A percentile compares a stretch with the other conserved stretches of the same genome.
Conservation (phyloP, 1,139 yeast genomes). For the Arxiozyma telluris region DNA sequence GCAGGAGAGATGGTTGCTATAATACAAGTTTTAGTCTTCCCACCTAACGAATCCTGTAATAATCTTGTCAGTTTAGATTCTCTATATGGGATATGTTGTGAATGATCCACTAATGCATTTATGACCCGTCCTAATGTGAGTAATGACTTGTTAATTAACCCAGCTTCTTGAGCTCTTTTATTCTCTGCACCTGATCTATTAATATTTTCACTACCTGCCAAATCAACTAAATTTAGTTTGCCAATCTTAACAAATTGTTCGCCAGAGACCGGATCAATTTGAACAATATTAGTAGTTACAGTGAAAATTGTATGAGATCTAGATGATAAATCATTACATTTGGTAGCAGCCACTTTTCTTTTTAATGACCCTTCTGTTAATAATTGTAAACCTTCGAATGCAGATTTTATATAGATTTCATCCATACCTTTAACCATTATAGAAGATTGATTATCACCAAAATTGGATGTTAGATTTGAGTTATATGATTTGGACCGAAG, state of each 20-base stretch:
- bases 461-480: neutral
- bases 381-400: constrained; percentile 36
- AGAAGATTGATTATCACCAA: constrained; percentile 15
- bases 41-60: constrained; percentile 77
- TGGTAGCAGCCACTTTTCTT: constrained; percentile 60
- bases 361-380: constrained; percentile 44
- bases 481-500: neutral
- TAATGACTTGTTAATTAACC: constrained; percentile 75
- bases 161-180: constrained; percentile 80
- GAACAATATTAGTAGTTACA: constrained; percentile 43
- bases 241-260: constrained; percentile 42
- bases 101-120: constrained; percentile 53
- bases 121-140: constrained; percentile 80
- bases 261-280: constrained; percentile 33
- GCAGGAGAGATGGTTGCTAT: constrained; percentile 84
- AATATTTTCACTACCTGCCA: constrained; percentile 85
- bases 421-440: constrained; percentile 43
- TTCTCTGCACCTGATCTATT: constrained; percentile 70
- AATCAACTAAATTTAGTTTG: constrained; percentile 71
- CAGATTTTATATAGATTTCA: constrained; percentile 35
- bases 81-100: constrained; percentile 71
- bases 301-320: constrained; percentile 72
- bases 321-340: constrained; percentile 61
- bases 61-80: constrained; percentile 76
- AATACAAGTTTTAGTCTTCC: constrained; percentile 68